Percentiles rank a stretch among this genome's conserved stretches.
phyloP scores from a whole-genome alignment of 2,329 filamentous ascomycete species.

The Aspergillus fumigatiaffinis region DNA sequence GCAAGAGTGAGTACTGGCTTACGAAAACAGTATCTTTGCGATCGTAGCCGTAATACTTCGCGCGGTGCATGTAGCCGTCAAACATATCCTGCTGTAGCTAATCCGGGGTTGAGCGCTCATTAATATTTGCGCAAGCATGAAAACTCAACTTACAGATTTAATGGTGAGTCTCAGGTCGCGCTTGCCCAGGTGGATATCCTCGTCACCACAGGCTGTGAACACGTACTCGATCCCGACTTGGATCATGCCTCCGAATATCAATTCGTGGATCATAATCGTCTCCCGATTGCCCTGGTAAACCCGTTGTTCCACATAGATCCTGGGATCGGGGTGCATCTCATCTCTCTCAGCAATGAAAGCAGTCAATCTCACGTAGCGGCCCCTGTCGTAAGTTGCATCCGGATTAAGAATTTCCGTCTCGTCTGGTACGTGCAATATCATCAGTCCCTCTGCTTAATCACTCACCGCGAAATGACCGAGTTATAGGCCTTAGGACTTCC shows the following conservation, averaged over 20 bases:
- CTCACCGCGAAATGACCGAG: background rate
- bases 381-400: background rate
- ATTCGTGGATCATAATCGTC: conserved; percentile 12
- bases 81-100: conserved; percentile 12
- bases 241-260: conserved; percentile 8
- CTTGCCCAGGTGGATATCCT: conserved; percentile 4
- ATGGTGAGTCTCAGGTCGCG: conserved; percentile 13
- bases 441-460: background rate
- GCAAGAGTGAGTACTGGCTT: background rate
- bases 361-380: conserved; percentile 1
- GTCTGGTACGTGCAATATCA: background rate
- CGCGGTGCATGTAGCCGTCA: conserved; percentile 7
- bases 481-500: background rate
- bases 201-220: conserved; percentile 14
- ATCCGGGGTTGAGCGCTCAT: too few species aligned
- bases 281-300: conserved; percentile 7
- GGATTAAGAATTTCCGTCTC: conserved; percentile 5
- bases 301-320: conserved; percentile 15
- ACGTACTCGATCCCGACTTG: conserved; percentile 12
- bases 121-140: too few species aligned
- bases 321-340: conserved; percentile 6
- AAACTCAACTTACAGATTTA: conserved; percentile 8
- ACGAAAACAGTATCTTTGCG: conserved; percentile 2
- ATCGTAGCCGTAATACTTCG: conserved; percentile 16
- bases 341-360: conserved; percentile 7